Evolutionary conservation across 2,329 filamentous ascomycete genomes (phyloP).

Genomic region (Ceratocystis papillata): DNA sequence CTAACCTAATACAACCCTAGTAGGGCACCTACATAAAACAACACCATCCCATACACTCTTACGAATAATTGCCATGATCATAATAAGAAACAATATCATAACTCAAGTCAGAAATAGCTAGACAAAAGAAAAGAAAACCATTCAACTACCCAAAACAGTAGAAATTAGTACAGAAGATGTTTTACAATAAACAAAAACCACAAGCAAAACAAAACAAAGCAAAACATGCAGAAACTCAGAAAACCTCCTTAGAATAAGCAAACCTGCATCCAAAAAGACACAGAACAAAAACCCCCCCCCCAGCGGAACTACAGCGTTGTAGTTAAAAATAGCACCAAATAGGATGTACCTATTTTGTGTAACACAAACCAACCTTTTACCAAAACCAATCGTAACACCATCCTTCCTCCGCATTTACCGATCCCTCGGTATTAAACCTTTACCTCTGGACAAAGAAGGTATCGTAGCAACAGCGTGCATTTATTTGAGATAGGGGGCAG

Average conservation of each 20-base stretch:
- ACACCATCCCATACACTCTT: not conserved
- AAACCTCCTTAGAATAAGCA: not conserved
- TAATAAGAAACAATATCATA: not conserved
- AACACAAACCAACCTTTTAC: not conserved
- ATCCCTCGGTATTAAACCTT: too few relatives aligned
- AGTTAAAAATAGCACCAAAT: not conserved
- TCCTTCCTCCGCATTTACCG: too few relatives aligned
- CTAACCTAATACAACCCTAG: not conserved
- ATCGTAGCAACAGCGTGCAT: too few relatives aligned
- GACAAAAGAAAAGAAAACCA: not conserved
- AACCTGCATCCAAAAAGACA: not conserved
- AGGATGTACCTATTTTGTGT: not conserved
- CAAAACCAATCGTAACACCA: not conserved
- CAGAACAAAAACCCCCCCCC: not conserved
- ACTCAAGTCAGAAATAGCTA: not conserved
- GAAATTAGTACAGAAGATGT: not conserved
- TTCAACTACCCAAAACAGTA: not conserved
- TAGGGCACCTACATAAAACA: not conserved
- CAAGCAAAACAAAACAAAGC: not conserved
- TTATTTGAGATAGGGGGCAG: too few relatives aligned
- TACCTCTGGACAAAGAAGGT: too few relatives aligned
- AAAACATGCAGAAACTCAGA: not conserved
- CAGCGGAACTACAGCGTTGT: not conserved
- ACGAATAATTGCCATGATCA: not conserved
- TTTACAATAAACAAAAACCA: not conserved